Percentiles rank a stretch among this genome's conserved stretches.
Evolutionary conservation across 2,329 filamentous ascomycete genomes (phyloP).

Genomic region (Geoglossum cookeanum): DNA sequence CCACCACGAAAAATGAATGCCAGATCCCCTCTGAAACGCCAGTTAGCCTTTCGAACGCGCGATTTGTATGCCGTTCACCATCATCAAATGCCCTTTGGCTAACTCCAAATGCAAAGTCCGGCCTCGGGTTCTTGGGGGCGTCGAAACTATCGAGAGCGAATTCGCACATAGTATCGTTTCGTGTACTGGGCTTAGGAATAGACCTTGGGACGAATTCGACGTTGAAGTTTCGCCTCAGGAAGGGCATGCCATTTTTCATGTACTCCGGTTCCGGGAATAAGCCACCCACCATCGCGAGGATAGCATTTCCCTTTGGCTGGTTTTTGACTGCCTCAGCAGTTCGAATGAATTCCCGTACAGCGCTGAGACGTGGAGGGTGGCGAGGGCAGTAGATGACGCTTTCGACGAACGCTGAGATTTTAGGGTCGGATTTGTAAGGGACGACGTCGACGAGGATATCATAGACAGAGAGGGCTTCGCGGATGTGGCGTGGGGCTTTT

Average conservation of each 20-base stretch:
- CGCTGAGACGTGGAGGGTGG: not conserved
- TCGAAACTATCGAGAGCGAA: not conserved
- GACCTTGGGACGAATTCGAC: not conserved
- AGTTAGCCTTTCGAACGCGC: not conserved
- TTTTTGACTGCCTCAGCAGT: not conserved
- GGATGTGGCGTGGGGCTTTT: not conserved
- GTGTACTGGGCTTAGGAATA: not conserved
- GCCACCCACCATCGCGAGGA: not conserved
- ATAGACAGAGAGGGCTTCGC: not conserved
- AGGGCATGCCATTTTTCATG: not conserved
- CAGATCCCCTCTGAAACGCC: not conserved
- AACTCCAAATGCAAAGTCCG: not conserved
- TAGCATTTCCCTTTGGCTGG: not conserved
- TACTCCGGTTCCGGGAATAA: not conserved
- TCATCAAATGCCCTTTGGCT: not conserved
- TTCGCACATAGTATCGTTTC: not conserved
- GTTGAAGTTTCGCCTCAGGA: not conserved
- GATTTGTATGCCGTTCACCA: not conserved
- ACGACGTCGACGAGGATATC: not conserved
- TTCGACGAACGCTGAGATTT: not conserved
- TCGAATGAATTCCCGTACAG: not conserved
- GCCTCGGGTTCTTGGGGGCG: not conserved
- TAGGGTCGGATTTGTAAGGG: not conserved
- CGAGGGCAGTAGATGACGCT: not conserved
- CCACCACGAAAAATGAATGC: not conserved